phyloP scores from a whole-genome alignment of 73 alveolate genomes.

The Blepharisma japonicum region DNA sequence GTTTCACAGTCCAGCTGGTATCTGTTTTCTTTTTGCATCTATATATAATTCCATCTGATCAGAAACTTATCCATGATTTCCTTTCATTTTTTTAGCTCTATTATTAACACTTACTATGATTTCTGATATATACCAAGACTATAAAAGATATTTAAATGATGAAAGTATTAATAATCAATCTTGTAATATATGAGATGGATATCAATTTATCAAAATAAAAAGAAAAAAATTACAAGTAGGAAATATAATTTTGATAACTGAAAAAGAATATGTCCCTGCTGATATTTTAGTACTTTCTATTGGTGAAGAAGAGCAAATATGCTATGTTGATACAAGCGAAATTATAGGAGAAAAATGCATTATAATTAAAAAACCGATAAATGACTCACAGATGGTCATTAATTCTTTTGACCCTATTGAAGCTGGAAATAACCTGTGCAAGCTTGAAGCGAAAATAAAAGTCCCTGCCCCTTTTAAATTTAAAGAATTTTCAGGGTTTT shows the following conservation, averaged over 20 bases:
- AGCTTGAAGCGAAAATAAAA: not conserved
- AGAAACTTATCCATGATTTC: too few relatives aligned
- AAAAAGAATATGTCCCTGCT: constrained; percentile 27
- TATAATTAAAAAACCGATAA: not conserved
- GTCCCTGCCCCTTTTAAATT: not conserved
- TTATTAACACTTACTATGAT: too few relatives aligned
- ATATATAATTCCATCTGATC: too few relatives aligned
- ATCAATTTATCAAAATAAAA: not conserved
- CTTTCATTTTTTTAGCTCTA: too few relatives aligned
- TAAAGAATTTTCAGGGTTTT: not conserved
- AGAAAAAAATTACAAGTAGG: constrained; percentile 15
- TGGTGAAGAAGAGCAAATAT: constrained; percentile 15
- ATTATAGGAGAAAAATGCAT: constrained; percentile 3
- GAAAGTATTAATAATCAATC: too few relatives aligned
- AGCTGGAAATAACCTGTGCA: not conserved
- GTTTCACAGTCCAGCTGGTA: too few relatives aligned
- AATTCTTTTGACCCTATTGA: not conserved
- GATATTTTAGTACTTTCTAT: constrained; percentile 12
- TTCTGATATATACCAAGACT: too few relatives aligned
- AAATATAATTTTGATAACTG: not conserved
- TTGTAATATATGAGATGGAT: not conserved
- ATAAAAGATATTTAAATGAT: too few relatives aligned
- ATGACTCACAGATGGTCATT: constrained; percentile 3
- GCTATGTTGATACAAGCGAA: constrained; percentile 17
- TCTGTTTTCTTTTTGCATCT: too few relatives aligned